A percentile compares a stretch with the other conserved stretches of the same genome.
Evolutionary conservation across 352 stramenopile species (phyloP).

Genomic region (Globisporangium rhizosaccharum): DNA sequence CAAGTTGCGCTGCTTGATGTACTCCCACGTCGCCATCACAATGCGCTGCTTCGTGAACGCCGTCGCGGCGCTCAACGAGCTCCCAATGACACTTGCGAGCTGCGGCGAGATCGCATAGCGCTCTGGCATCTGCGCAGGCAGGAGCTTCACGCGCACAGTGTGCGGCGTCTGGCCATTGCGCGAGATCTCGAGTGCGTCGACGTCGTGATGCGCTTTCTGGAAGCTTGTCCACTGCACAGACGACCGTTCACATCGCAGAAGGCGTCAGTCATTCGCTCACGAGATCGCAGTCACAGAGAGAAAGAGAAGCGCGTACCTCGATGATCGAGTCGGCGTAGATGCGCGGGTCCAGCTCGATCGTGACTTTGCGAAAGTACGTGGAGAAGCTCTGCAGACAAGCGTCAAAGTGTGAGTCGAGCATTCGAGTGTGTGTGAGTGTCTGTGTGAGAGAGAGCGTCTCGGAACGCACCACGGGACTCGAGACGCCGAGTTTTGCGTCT

Average conservation of each 20-base stretch:
- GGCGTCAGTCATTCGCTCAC: too few species aligned
- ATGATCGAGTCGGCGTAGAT: constrained; percentile 66
- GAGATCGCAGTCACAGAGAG: neutral
- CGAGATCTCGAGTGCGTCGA: constrained; percentile 52
- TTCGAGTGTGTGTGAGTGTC: neutral
- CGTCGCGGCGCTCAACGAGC: constrained; percentile 36
- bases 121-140: constrained; percentile 49
- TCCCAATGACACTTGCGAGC: constrained; percentile 30
- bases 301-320: constrained; percentile 24
- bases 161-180: constrained; percentile 43
- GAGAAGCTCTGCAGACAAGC: constrained; percentile 53
- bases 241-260: neutral
- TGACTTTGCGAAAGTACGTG: constrained; percentile 70
- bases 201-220: constrained; percentile 59
- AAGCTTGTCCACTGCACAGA: constrained; percentile 63
- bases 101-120: constrained; percentile 50
- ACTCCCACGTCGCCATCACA: constrained; percentile 69
- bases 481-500: constrained; percentile 22
- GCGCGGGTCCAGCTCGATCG: constrained; percentile 64
- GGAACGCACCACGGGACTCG: constrained; percentile 30
- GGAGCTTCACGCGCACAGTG: constrained; percentile 61
- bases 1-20: constrained; percentile 67
- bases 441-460: neutral
- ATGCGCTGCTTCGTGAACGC: constrained; percentile 69
- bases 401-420: neutral